Evolutionary conservation across 768 basidiomycete genomes (phyloP).

Genomic region (Tylopilus subfusipes): DNA sequence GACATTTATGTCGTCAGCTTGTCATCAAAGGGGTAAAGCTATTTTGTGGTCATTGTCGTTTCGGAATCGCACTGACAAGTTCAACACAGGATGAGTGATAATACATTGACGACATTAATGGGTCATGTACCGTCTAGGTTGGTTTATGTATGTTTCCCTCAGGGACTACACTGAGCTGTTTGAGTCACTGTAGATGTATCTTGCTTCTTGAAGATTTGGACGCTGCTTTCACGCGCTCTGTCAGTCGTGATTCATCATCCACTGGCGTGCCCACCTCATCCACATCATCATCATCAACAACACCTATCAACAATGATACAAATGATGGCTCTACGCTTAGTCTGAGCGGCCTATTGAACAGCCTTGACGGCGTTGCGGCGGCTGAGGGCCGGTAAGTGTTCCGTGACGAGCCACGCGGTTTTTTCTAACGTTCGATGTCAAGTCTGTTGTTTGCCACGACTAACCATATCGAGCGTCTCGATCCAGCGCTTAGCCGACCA

Average conservation of each 20-base stretch:
- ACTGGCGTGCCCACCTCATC: constrained; percentile 66
- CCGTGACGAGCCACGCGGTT: constrained; percentile 4
- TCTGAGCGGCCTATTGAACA: constrained; percentile 82
- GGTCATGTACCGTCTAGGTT: constrained; percentile 82
- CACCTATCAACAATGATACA: constrained; percentile 41
- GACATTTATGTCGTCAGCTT: constrained; percentile 91
- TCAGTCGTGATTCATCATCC: constrained; percentile 76
- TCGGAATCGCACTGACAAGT: constrained; percentile 7
- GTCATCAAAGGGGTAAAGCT: constrained; percentile 75
- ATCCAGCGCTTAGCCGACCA: constrained; percentile 82
- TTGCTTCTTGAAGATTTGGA: constrained; percentile 92
- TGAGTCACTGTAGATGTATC: constrained; percentile 68
- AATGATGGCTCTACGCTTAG: constrained; percentile 80
- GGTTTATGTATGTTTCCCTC: constrained; percentile 11
- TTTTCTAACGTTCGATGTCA: constrained; percentile 29
- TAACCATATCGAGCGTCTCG: constrained; percentile 90
- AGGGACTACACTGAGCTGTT: constrained; percentile 13
- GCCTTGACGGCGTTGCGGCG: constrained; percentile 81
- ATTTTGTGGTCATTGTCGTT: constrained; percentile 2
- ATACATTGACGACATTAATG: constrained; percentile 83
- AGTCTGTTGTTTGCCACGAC: constrained; percentile 86
- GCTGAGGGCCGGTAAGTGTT: constrained; percentile 75
- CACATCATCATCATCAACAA: constrained; percentile 40
- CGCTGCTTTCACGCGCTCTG: constrained; percentile 85
- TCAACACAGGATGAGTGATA: constrained; percentile 79